Base-by-base conservation (phyloP, 2,329 filamentous ascomycete species). In the Cladophialophora exuberans region DNA sequence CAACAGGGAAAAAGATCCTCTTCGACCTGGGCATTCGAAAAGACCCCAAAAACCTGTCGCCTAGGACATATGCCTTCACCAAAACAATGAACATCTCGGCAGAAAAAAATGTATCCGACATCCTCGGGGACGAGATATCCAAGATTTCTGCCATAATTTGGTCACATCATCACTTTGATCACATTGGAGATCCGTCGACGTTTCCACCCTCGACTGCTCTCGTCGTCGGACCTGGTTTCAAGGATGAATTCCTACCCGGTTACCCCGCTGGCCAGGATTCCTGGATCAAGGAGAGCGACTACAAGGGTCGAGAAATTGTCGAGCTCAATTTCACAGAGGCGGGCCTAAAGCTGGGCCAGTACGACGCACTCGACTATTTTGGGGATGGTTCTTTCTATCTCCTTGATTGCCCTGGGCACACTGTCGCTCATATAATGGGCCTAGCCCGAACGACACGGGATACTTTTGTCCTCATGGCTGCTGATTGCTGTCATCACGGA, bases 1-100 rank as follows among this genome's bases (percentile, higher is more conserved):
- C 87, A 90, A 22, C 90, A 90, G 51, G 87, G 89, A 56, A 96
- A 23, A 55, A 58, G 39, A 46, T 58, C 10, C 31, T 58, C 9
- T 66, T 64, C 41, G 65, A 67, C 45, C 60, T 67, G 1, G 65
- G 64, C 15, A 60, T 66, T 11, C 57, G 65, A 9, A 64, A 62
- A 39, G 65, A 66, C 36, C 64, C 58, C 59, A 43, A 63, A 30
- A 67, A 67, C 18, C 47, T 55, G 9, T 26, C 51, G n/a, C 52
- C 56, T n/a, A 53, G 39, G 9, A 54, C 52, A 11, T n/a, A n/a
- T n/a, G 46, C 39, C 22, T 47, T 55, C 13, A 42, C 36, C 26
- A 36, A 33, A 22, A 39, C 35, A 6, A 36, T 38, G 3, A 36
- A 47, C 42, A n/a, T 47, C 13, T 25, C 56, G 9, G 46, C 41